Evolutionary conservation across 2,329 filamentous ascomycete species (phyloP).

Genomic region (Conoideocrella luteorostrata): DNA sequence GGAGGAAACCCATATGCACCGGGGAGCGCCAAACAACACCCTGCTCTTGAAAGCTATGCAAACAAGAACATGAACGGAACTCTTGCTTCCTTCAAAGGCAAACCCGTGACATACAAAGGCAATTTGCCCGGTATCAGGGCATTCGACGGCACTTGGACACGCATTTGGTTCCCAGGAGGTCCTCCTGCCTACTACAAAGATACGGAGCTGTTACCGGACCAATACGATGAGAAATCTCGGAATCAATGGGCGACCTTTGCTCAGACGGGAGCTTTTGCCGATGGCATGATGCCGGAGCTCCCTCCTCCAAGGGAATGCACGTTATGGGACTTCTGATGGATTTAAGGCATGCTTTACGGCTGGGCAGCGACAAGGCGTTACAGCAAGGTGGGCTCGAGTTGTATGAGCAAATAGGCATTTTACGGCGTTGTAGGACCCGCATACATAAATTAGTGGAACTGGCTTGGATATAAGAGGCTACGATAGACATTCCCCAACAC

Average conservation of each 20-base stretch:
- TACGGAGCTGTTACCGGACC: constrained; percentile 51
- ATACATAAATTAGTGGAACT: neutral
- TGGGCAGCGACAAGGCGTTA: neutral
- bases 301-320: constrained; percentile 75
- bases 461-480: neutral
- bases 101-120: constrained; percentile 52
- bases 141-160: constrained; percentile 50
- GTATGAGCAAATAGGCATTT: constrained; percentile 9
- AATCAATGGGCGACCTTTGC: constrained; percentile 59
- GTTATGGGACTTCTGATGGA: constrained; percentile 59
- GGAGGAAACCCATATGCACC: constrained; percentile 36
- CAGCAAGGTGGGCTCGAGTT: neutral
- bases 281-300: constrained; percentile 66
- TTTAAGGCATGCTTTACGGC: neutral
- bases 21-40: constrained; percentile 37
- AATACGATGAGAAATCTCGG: constrained; percentile 54
- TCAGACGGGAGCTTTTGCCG: constrained; percentile 60
- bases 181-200: constrained; percentile 57
- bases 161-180: constrained; percentile 69
- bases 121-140: constrained; percentile 41
- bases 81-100: constrained; percentile 56
- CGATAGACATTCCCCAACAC: too few relatives aligned
- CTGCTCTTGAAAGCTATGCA: constrained; percentile 37
- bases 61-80: constrained; percentile 34
- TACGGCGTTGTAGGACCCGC: constrained; percentile 12